A percentile compares a stretch with the other conserved stretches of the same genome.
Conservation (phyloP, 2,329 filamentous ascomycete genomes). For the Colletotrichum trifolii region DNA sequence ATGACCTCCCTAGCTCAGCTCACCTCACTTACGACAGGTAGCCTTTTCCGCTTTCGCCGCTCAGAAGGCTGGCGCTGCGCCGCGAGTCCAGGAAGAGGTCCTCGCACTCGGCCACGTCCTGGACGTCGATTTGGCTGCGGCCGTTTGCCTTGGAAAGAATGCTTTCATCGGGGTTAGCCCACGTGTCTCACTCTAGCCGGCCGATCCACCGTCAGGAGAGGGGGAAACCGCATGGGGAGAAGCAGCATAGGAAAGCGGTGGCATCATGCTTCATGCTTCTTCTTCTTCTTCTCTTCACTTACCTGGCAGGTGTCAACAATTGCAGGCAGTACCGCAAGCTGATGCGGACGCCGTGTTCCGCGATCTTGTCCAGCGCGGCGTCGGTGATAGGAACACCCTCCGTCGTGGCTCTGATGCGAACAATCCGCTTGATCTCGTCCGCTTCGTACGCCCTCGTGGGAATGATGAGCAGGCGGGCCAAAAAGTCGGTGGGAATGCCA, state of each 20-base stretch:
- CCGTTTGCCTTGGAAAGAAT: constrained; percentile 90
- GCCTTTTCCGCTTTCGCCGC: constrained; percentile 69
- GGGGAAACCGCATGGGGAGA: constrained; percentile 19
- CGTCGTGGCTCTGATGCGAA: constrained; percentile 83
- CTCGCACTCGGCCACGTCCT: constrained; percentile 84
- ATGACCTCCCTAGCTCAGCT: constrained; percentile 4
- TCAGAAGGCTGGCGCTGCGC: constrained; percentile 78
- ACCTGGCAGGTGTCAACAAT: constrained; percentile 85
- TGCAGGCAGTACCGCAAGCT: constrained; percentile 94
- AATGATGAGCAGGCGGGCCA: constrained; percentile 93
- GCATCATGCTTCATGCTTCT: not conserved
- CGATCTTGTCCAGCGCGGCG: constrained; percentile 86
- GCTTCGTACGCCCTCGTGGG: constrained; percentile 90
- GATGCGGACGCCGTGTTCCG: constrained; percentile 87
- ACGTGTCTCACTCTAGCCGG: constrained; percentile 44
- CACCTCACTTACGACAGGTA: constrained; percentile 68
- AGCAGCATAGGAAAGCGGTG: constrained; percentile 23
- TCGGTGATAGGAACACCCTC: constrained; percentile 85
- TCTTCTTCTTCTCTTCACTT: constrained; percentile 43
- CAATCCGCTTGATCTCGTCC: constrained; percentile 92
- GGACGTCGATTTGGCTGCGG: constrained; percentile 78
- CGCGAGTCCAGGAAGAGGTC: constrained; percentile 86
- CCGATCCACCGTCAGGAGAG: constrained; percentile 24
- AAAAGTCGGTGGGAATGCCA: constrained; percentile 92
- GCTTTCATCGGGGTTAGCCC: constrained; percentile 56